These are phyloP conservation scores for Wickerhamomyces sp. DNA, from an alignment of 1,139 yeast species.

Conservation along the genomic window DNA sequence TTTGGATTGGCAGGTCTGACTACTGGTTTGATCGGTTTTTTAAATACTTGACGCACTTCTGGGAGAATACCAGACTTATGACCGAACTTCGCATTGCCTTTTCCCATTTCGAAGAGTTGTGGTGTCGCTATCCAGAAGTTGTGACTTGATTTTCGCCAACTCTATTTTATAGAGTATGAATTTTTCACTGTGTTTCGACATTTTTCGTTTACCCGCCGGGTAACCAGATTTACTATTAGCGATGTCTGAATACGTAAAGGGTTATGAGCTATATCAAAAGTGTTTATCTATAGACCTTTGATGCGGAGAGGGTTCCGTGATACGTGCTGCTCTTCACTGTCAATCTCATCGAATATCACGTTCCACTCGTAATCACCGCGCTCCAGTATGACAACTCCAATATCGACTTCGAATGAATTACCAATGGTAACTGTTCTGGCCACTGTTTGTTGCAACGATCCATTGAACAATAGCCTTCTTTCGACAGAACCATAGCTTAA, in stretches of 20 bases:
- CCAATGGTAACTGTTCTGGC: conserved; percentile 38
- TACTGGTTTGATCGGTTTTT: conserved; percentile 57
- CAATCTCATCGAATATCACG: conserved; percentile 50
- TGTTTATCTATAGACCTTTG: conserved; percentile 25
- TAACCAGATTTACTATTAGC: no score
- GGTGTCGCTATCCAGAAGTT: neutral
- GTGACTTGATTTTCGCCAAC: no score
- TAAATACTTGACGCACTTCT: conserved; percentile 64
- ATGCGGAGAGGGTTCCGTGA: conserved; percentile 31
- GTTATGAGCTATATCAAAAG: no score
- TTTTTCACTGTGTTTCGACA: no score
- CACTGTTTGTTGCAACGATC: conserved; percentile 55
- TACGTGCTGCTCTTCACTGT: conserved; percentile 25
- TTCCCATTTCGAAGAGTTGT: conserved; percentile 34
- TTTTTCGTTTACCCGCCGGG: no score
- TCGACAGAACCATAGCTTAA: conserved; percentile 35
- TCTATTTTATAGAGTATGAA: no score
- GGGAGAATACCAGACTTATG: conserved; percentile 81
- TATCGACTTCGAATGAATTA: conserved; percentile 32
- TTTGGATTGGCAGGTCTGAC: conserved; percentile 44
- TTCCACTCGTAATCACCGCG: conserved; percentile 82
- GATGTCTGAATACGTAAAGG: no score
- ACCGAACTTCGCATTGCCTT: conserved; percentile 39
- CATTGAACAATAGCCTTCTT: conserved; percentile 53
- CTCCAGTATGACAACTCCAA: conserved; percentile 59